Evolutionary conservation across 768 basidiomycete species (phyloP).

Genomic region (Naematelia encephala): DNA sequence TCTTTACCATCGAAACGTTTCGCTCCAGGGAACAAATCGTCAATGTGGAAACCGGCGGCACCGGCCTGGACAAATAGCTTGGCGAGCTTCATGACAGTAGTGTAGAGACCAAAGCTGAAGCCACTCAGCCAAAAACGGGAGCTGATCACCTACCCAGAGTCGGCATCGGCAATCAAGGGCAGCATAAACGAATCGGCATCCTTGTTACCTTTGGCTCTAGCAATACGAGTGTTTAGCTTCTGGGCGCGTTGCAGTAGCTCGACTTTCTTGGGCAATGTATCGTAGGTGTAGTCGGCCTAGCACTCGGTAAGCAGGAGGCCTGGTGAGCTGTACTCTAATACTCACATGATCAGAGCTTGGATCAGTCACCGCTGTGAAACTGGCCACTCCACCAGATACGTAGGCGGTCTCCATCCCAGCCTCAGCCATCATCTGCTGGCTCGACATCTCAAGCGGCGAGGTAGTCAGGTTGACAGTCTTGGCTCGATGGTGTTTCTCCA

Average conservation of each 20-base stretch:
- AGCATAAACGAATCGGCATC: slow-evolving; percentile 53
- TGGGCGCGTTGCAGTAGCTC: slow-evolving; percentile 87
- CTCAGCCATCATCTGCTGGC: slow-evolving; percentile 14
- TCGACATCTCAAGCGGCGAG: slow-evolving; percentile 85
- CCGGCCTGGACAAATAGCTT: slow-evolving; percentile 97
- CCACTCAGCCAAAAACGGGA: no score
- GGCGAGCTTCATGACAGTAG: slow-evolving; percentile 87
- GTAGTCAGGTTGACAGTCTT: slow-evolving; percentile 78
- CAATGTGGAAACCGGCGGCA: slow-evolving; percentile 83
- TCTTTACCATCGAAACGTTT: slow-evolving; percentile 75
- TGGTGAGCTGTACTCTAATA: slow-evolving; percentile 69
- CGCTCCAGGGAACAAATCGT: slow-evolving; percentile 81
- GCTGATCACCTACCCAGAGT: slow-evolving; percentile 68
- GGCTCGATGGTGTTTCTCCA: slow-evolving; percentile 63
- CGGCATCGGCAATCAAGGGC: slow-evolving; percentile 90
- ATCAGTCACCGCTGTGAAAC: slow-evolving; percentile 6
- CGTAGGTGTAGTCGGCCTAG: slow-evolving; percentile 88
- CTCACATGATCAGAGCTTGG: slow-evolving; percentile 16
- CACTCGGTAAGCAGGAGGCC: slow-evolving; percentile 62
- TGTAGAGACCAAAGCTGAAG: slow-evolving; percentile 89
- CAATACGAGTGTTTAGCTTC: slow-evolving; percentile 57
- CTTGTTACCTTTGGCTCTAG: background rate
- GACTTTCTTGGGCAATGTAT: slow-evolving; percentile 93
- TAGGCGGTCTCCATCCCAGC: slow-evolving; percentile 66
- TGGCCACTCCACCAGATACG: slow-evolving; percentile 71